Percentiles rank a stretch among this genome's conserved stretches.
phyloP scores from a whole-genome alignment of 2,329 filamentous ascomycete genomes.

The Botryotinia narcissicola region DNA sequence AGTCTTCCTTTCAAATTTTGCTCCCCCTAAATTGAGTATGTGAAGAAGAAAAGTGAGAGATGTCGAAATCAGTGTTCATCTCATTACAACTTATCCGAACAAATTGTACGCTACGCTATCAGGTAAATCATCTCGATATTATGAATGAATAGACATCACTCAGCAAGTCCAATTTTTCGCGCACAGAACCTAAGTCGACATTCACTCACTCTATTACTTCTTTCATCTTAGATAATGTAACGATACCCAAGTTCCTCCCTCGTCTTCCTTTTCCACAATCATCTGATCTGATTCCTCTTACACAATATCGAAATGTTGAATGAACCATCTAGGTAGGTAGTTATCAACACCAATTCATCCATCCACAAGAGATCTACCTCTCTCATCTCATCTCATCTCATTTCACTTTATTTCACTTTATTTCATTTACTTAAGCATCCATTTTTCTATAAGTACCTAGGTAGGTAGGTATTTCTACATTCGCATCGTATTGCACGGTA shows the following conservation, averaged over 20 bases:
- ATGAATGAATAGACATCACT: not conserved
- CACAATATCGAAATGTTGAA: not conserved
- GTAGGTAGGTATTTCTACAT: no score
- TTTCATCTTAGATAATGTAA: not conserved
- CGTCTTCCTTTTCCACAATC: not conserved
- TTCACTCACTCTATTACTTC: no score
- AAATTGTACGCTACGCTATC: no score
- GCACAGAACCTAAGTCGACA: not conserved
- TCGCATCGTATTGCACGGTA: no score
- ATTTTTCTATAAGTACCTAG: no score
- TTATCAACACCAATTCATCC: not conserved
- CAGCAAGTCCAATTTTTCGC: not conserved
- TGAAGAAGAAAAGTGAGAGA: not conserved
- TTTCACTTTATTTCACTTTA: not conserved
- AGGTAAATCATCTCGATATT: not conserved
- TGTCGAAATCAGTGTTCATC: not conserved
- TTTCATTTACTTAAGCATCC: no score
- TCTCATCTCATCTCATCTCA: no score
- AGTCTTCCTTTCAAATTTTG: not conserved
- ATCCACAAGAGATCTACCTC: not conserved
- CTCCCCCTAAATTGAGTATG: no score
- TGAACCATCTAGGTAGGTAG: fast-evolving
- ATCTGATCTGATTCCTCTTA: not conserved
- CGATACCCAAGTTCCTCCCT: not conserved
- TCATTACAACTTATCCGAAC: not conserved